A percentile compares a stretch with the other conserved stretches of the same genome.
Evolutionary conservation across 352 stramenopile genomes (phyloP).

Genomic region (Globisporangium spiculum): DNA sequence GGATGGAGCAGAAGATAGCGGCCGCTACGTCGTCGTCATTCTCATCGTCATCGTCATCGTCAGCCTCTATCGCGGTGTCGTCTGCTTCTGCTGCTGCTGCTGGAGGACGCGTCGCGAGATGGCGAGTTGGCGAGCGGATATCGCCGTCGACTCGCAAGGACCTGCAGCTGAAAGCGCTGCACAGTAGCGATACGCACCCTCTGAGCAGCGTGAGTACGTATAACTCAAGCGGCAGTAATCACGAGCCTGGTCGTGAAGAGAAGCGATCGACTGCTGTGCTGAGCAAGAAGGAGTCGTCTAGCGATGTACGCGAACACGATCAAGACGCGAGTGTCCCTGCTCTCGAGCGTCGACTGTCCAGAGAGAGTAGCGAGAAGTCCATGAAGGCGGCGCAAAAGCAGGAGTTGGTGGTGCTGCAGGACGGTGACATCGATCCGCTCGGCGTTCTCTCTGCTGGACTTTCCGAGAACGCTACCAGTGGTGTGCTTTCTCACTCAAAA

Average conservation of each 20-base stretch:
- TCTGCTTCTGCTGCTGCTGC: conserved; percentile 1
- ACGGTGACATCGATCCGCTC: conserved; percentile 69
- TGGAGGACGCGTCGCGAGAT: conserved; percentile 18
- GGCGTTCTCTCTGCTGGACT: conserved; percentile 44
- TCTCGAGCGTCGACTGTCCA: neutral
- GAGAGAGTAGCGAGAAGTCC: neutral
- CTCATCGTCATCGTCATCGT: neutral
- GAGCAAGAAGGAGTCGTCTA: conserved; percentile 1
- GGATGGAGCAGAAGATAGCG: conserved; percentile 8
- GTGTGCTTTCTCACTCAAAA: neutral
- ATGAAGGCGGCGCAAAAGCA: conserved; percentile 8
- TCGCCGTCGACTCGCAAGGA: conserved; percentile 26
- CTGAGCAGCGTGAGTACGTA: conserved; percentile 15
- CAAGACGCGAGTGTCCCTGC: neutral
- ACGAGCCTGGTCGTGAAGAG: conserved; percentile 3
- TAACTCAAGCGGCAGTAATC: neutral
- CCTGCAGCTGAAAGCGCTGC: conserved; percentile 21
- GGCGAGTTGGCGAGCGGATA: conserved; percentile 42
- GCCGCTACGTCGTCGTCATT: neutral
- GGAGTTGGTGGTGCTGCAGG: conserved; percentile 60
- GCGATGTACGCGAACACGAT: neutral
- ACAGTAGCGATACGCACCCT: conserved; percentile 42
- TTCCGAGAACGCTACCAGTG: conserved; percentile 11
- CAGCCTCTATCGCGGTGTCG: neutral
- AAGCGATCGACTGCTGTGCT: neutral